These are phyloP conservation scores for Aspergillus steynii DNA, from an alignment of 495 filamentous ascomycete genomes.

Conservation along the genomic window DNA sequence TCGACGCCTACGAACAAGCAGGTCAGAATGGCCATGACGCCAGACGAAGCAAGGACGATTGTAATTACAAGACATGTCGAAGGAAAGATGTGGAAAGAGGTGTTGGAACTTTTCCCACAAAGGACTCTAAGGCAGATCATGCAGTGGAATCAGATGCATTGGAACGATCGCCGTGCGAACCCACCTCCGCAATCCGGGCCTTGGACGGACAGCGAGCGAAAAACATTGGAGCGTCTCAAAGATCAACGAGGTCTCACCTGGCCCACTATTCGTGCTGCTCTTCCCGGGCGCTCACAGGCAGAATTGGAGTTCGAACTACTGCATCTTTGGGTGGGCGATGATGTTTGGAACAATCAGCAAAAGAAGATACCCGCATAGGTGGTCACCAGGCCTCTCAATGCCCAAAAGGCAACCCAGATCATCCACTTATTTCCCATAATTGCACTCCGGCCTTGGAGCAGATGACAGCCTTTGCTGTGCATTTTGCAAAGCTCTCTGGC, in stretches of 20 bases:
- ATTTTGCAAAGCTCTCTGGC: background rate
- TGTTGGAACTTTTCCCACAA: slow-evolving; percentile 30
- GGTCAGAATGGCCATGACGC: slow-evolving; percentile 28
- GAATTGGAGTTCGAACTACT: slow-evolving; percentile 45
- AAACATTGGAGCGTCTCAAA: slow-evolving; percentile 29
- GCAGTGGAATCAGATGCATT: slow-evolving; percentile 34
- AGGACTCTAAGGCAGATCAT: slow-evolving; percentile 23
- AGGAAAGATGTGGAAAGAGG: slow-evolving; percentile 32
- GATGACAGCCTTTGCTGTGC: background rate
- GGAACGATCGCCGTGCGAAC: slow-evolving; percentile 32
- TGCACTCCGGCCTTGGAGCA: background rate
- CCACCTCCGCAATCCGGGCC: slow-evolving; percentile 33
- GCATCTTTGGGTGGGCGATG: slow-evolving; percentile 33
- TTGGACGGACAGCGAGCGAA: slow-evolving; percentile 37
- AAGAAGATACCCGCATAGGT: background rate
- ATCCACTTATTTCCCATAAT: background rate
- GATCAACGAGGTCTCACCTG: slow-evolving; percentile 35
- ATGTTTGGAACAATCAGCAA: slow-evolving; percentile 10
- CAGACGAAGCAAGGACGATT: slow-evolving; percentile 38
- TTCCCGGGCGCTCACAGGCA: slow-evolving; percentile 32
- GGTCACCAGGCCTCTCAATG: slow-evolving; percentile 3
- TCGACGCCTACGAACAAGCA: slow-evolving; percentile 19
- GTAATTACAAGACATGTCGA: slow-evolving; percentile 34
- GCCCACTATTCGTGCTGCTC: slow-evolving; percentile 27
- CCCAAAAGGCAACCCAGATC: slow-evolving; percentile 11